Evolutionary conservation across 495 filamentous ascomycete genomes (phyloP), one percentile per base, ranked within the genome.

Genomic region (Rostrohypoxylon terebratum): DNA sequence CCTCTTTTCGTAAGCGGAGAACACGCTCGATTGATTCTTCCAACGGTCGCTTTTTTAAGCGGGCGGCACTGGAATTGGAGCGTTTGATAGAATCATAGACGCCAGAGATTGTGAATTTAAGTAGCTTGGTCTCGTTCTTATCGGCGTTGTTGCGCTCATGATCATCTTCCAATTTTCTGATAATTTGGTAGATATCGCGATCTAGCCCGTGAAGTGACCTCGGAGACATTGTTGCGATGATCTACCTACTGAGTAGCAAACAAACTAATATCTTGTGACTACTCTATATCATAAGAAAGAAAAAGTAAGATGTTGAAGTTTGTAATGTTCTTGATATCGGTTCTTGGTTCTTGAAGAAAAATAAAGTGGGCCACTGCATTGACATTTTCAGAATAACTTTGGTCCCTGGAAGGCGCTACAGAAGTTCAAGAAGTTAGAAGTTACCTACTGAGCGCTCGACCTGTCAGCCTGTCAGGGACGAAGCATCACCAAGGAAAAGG

Each of bases 1-100:
- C 92, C 67, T 89, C 86, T 55, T 87, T 88, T 10, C 97, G 77
- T 13, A 95, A 88, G 21, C 88, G 88, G 31, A 99, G 83, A 1
- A 96, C 92, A 20, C 93, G 85, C 75, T 97, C 94, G 69, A 98
- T 92, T 51, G 93, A 92, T 72, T 94, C 90, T 77, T 97, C 92
- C 13, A 99, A 81, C 13, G 90, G 82, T 60, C 87, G 88, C 80
- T 96, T 97, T 6, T 91, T 92, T 71, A 90, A 90, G 13, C 94
- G 84, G 50, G 92, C 93, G 40, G 97, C 78, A 67, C 90, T 92
- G 1, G 94, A 97, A 75, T 97, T 97, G 3, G 93, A 96, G 69
- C 83, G 83, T 74, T 93, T 92, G 71, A 97, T 92, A 58, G 83
- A 83, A 13, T 93, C 91, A 77, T 94, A 96, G 9, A 96, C 87